A percentile compares a stretch with the other conserved stretches of the same genome.
These are phyloP conservation scores for Suhomyces kilbournensis DNA, from an alignment of 805 yeast species.

Conservation along the genomic window DNA sequence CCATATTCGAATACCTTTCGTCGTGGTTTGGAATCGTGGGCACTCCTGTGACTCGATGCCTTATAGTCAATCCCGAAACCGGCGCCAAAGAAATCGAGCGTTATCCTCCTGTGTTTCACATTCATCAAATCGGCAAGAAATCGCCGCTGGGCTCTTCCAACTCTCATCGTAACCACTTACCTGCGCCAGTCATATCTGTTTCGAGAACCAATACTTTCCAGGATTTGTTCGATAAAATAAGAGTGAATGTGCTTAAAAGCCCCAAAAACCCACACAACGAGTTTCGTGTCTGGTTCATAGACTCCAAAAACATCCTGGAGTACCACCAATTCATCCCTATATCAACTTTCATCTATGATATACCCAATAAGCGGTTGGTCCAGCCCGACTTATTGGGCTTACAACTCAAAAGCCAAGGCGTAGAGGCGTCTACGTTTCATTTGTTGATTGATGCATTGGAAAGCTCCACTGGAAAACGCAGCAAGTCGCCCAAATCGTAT, in stretches of 20 bases:
- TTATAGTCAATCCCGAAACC: constrained; percentile 22
- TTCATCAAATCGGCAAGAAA: constrained; percentile 30
- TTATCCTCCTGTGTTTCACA: constrained; percentile 33
- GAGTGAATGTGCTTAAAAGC: constrained; percentile 18
- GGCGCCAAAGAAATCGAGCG: constrained; percentile 33
- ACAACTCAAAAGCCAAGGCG: constrained; percentile 31
- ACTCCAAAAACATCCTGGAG: constrained; percentile 19
- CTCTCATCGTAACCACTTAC: background rate
- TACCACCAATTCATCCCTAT: constrained; percentile 23
- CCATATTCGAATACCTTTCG: constrained; percentile 42
- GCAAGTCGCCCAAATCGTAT: background rate
- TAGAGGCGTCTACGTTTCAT: constrained; percentile 4
- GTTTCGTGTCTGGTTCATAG: constrained; percentile 39
- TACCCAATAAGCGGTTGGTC: constrained; percentile 28
- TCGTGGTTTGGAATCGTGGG: constrained; percentile 55
- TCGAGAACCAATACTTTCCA: constrained; percentile 36
- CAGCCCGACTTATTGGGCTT: constrained; percentile 18
- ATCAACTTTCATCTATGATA: constrained; percentile 26
- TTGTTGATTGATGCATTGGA: constrained; percentile 6
- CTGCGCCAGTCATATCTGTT: constrained; percentile 16
- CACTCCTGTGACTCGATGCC: constrained; percentile 30
- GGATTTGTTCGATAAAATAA: constrained; percentile 28
- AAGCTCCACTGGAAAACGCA: background rate
- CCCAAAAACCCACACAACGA: constrained; percentile 11
- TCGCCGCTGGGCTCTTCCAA: constrained; percentile 1